Base-by-base conservation (phyloP, 192 early-diverging fungal species). In the Coemansia furcata region DNA sequence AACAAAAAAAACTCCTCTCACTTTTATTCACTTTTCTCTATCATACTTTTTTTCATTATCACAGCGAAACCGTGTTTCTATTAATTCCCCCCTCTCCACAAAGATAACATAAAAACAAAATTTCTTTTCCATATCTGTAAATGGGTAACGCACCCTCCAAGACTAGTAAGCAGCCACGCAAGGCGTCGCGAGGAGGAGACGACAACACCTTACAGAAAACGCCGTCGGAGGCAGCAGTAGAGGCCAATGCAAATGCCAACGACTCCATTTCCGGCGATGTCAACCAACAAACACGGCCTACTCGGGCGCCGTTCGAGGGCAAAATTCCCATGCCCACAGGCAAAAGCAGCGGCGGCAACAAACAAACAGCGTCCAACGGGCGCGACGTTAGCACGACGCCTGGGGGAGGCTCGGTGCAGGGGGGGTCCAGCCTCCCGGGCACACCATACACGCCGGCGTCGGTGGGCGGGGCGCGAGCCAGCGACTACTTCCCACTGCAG, bases 81-180 rank as follows among this genome's bases (percentile, higher is more conserved):
- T 26, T 26, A 26, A 26, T 26, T 26, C 23, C 23, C n/a, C 23
- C 23, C 1, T 26, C 23, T 26, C 23, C 23, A 26, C 23, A 26
- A 26, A 26, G 23, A 26, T 26, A 26, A 26, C 23, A 23, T n/a
- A 26, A 26, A 26, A 26, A 26, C 23, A 26, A 26, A 1, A 1
- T 26, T 26, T 26, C 26, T 29, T 57, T 58, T 58, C 35, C 46
- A 47, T 21, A 21, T 60, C 37, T 36, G 4, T 26, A 9, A 17
- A 81, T 81, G 78, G 78, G 78, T 26, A 81, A 81, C 71, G 49
- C 73, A 40, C 78, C 78, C 19, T 81, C 78, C 32, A 81, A 81
- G 65, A 65, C 44, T 46, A 50, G 64, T 19, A 72, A 68, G 67
- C 33, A 68, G 67, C 23, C 73, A 58, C 78, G 64, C 40, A 74